Conservation (phyloP, 2,329 filamentous ascomycete species). For the Verticillium dahliae region DNA sequence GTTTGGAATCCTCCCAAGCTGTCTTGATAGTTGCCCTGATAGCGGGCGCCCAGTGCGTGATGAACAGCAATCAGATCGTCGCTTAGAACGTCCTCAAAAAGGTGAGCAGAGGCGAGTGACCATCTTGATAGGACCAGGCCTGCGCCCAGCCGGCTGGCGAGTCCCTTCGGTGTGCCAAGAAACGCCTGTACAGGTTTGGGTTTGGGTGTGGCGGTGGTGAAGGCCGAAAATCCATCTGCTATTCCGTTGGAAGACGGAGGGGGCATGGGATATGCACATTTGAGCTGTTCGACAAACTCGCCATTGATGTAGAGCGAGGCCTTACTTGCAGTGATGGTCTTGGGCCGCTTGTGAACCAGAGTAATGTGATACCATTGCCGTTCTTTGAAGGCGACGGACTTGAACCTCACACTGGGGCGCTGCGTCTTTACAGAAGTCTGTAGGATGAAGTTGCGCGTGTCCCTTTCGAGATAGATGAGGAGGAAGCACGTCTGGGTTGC, state of each 20-base stretch:
- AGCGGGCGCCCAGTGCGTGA: slow-evolving; percentile 80
- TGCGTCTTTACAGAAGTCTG: slow-evolving; percentile 88
- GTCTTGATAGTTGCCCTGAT: slow-evolving; percentile 95
- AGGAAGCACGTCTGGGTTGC: slow-evolving; percentile 88
- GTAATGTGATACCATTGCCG: slow-evolving; percentile 90
- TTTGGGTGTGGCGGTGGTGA: slow-evolving; percentile 51
- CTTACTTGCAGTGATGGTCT: slow-evolving; percentile 68
- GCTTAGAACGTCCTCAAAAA: slow-evolving; percentile 81
- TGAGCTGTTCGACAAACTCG: slow-evolving; percentile 87
- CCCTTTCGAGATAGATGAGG: slow-evolving; percentile 86
- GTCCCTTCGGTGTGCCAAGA: slow-evolving; percentile 82
- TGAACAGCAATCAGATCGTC: slow-evolving; percentile 91
- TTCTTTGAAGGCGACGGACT: slow-evolving; percentile 68
- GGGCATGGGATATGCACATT: slow-evolving; percentile 76
- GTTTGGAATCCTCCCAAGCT: slow-evolving; percentile 94
- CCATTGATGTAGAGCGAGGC: slow-evolving; percentile 88
- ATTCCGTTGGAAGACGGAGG: slow-evolving; percentile 59
- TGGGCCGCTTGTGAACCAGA: slow-evolving; percentile 75
- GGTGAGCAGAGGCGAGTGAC: slow-evolving; percentile 83
- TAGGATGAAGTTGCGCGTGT: slow-evolving; percentile 88
- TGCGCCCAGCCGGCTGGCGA: slow-evolving; percentile 69
- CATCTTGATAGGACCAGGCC: slow-evolving; percentile 72
- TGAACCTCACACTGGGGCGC: slow-evolving; percentile 89
- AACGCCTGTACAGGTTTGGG: slow-evolving; percentile 80
- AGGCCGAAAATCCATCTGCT: slow-evolving; percentile 64